Conservation (phyloP, 495 filamentous ascomycete species). For the Trichoderma reesei region DNA sequence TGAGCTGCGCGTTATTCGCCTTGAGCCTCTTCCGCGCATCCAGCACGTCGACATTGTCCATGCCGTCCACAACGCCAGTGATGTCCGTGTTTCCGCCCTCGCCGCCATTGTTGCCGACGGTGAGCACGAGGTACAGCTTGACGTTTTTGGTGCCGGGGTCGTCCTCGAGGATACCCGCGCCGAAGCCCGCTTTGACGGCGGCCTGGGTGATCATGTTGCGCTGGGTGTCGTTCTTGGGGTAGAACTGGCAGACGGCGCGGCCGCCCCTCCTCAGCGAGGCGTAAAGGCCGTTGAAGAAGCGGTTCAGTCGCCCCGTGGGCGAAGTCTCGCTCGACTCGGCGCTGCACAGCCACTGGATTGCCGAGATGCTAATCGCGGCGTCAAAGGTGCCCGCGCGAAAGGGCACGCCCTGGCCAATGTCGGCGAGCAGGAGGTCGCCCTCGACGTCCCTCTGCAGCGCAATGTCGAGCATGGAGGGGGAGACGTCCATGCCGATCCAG, state of each 20-base stretch:
- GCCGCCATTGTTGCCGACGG: slow-evolving; percentile 71
- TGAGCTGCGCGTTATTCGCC: slow-evolving; percentile 36
- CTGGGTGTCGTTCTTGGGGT: slow-evolving; percentile 90
- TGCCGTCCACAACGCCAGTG: slow-evolving; percentile 70
- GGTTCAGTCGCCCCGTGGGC: slow-evolving; percentile 58
- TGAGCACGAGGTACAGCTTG: slow-evolving; percentile 90
- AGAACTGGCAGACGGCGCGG: slow-evolving; percentile 92
- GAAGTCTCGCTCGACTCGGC: slow-evolving; percentile 79
- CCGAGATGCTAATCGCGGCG: slow-evolving; percentile 86
- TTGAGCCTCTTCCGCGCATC: slow-evolving; percentile 55
- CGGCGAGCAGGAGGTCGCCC: slow-evolving; percentile 82
- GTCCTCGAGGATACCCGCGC: slow-evolving; percentile 89
- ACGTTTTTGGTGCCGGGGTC: slow-evolving; percentile 89
- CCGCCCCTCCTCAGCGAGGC: slow-evolving; percentile 74
- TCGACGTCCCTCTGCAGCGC: slow-evolving; percentile 86
- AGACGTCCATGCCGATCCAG: slow-evolving; percentile 94
- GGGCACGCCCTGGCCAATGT: slow-evolving; percentile 91
- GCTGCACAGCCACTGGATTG: slow-evolving; percentile 97
- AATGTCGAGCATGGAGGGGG: slow-evolving; percentile 84
- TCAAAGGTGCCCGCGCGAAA: slow-evolving; percentile 91
- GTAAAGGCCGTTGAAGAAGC: slow-evolving; percentile 93
- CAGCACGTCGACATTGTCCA: slow-evolving; percentile 80
- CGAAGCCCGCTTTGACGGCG: slow-evolving; percentile 88
- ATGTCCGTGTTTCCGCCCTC: slow-evolving; percentile 62
- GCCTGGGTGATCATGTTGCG: slow-evolving; percentile 82